Evolutionary conservation across 2,329 filamentous ascomycete genomes (phyloP).

Genomic region (Neurospora crassa): DNA sequence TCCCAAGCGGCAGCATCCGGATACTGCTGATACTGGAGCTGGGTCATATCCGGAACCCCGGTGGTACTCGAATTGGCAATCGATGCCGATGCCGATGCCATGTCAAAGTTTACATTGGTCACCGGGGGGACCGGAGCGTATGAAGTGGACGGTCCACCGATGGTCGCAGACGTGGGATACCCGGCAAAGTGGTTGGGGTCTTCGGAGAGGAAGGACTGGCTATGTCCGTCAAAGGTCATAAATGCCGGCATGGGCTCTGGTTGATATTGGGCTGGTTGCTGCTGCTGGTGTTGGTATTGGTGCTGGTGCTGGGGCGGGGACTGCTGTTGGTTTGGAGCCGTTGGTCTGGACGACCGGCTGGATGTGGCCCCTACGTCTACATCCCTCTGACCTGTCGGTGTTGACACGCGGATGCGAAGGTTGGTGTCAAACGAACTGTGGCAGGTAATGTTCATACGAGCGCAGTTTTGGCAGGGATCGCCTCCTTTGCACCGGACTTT

Average conservation of each 20-base stretch:
- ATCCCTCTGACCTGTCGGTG: slow-evolving; percentile 12
- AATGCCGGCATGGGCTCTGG: background rate
- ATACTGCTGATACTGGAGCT: background rate
- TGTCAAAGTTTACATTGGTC: background rate
- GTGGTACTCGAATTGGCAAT: background rate
- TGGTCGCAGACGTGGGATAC: background rate
- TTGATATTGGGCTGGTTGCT: background rate
- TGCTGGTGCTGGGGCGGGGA: slow-evolving; percentile 1
- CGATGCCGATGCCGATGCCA: background rate
- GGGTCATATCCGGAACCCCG: background rate
- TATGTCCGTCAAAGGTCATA: background rate
- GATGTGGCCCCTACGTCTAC: slow-evolving; percentile 11
- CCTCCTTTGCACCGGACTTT: slow-evolving; percentile 18
- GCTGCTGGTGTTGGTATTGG: background rate
- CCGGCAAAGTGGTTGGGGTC: slow-evolving; percentile 7
- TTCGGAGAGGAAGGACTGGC: slow-evolving; percentile 1
- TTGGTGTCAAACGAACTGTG: slow-evolving; percentile 19
- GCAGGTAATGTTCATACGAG: slow-evolving; percentile 18
- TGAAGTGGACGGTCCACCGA: background rate
- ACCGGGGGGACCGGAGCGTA: background rate
- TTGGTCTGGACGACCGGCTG: background rate
- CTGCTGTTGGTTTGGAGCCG: background rate
- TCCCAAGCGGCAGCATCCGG: background rate
- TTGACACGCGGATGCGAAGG: slow-evolving; percentile 15
- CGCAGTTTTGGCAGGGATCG: slow-evolving; percentile 17